Evolutionary conservation across 2,329 filamentous ascomycete genomes (phyloP).

Genomic region (Ceratocystis variospora): DNA sequence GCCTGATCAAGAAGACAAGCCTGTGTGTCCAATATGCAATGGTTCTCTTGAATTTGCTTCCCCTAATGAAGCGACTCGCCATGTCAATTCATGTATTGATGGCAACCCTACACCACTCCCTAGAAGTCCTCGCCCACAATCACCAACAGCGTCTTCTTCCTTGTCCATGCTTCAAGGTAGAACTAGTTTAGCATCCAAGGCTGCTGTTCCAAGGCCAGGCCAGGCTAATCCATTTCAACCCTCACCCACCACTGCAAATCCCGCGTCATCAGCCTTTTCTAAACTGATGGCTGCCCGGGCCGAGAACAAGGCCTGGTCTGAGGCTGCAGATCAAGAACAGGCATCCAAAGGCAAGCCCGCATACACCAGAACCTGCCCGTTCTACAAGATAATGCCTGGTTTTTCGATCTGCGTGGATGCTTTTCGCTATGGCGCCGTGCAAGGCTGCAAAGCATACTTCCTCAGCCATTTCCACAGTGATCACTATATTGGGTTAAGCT

Average conservation of each 20-base stretch:
- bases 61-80: slow-evolving; percentile 56
- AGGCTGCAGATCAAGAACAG: slow-evolving; percentile 65
- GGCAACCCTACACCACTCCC: slow-evolving; percentile 54
- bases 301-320: slow-evolving; percentile 81
- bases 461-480: slow-evolving; percentile 97
- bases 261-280: slow-evolving; percentile 61
- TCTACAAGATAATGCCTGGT: slow-evolving; percentile 95
- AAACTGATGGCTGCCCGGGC: slow-evolving; percentile 87
- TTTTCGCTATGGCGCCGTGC: slow-evolving; percentile 84
- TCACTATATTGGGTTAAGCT: slow-evolving; percentile 83
- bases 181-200: slow-evolving; percentile 50
- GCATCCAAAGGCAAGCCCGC: slow-evolving; percentile 71
- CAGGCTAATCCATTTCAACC: slow-evolving; percentile 61
- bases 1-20: slow-evolving; percentile 25
- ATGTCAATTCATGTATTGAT: slow-evolving; percentile 90
- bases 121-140: slow-evolving; percentile 14
- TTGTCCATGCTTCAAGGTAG: slow-evolving; percentile 27
- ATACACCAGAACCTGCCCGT: slow-evolving; percentile 83
- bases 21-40: slow-evolving; percentile 13
- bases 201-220: slow-evolving; percentile 59
- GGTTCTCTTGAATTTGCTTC: slow-evolving; percentile 15
- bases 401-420: slow-evolving; percentile 91
- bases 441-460: slow-evolving; percentile 89
- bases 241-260: slow-evolving; percentile 26
- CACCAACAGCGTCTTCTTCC: not conserved